Conservation (phyloP, 2,329 filamentous ascomycete genomes). For the Hypoxylon sp. region DNA sequence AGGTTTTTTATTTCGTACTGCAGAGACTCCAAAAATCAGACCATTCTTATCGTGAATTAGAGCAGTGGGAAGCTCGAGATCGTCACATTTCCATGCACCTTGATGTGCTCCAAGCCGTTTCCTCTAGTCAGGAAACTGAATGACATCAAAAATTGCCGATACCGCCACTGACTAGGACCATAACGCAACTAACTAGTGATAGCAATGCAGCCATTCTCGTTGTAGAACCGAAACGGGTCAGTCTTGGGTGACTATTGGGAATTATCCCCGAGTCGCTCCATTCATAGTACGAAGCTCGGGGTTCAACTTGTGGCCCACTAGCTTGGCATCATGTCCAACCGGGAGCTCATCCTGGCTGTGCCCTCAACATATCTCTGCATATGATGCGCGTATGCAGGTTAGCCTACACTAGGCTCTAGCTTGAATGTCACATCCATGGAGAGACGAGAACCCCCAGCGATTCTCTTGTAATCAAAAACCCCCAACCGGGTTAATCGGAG, state of each 20-base stretch:
- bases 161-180: constrained; percentile 21
- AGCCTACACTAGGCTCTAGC: constrained; percentile 15
- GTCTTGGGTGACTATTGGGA: constrained; percentile 22
- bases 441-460: background rate
- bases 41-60: constrained; percentile 8
- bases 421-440: constrained; percentile 17
- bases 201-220: constrained; percentile 15
- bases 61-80: constrained; percentile 12
- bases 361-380: constrained; percentile 13
- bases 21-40: background rate
- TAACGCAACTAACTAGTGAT: constrained; percentile 18
- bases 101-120: constrained; percentile 16
- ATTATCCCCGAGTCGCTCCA: constrained; percentile 16
- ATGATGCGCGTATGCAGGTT: constrained; percentile 24
- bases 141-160: constrained; percentile 37
- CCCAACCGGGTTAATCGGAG: constrained; percentile 16
- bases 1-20: constrained; percentile 1
- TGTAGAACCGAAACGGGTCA: constrained; percentile 24
- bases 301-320: constrained; percentile 25
- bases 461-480: constrained; percentile 5
- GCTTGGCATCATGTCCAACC: constrained; percentile 38
- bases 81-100: constrained; percentile 27
- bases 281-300: constrained; percentile 24
- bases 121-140: constrained; percentile 23
- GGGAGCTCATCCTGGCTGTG: constrained; percentile 22